Base-by-base conservation (phyloP, 192 early-diverging fungal genomes). In the Linnemannia zychae region DNA sequence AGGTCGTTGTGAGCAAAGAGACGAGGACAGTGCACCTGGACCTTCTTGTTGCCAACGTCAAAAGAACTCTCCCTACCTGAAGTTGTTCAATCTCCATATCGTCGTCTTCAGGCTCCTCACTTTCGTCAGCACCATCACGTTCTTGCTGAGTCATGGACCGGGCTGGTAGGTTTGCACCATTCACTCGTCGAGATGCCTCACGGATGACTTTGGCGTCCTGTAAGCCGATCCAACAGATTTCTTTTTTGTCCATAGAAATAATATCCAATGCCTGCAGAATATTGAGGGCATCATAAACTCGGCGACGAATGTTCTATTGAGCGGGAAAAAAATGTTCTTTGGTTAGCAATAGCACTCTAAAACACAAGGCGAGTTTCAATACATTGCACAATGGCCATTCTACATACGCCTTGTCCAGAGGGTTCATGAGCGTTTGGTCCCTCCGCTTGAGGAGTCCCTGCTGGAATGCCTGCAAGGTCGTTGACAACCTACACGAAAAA, bases 211-310 rank as follows among this genome's bases (percentile, higher is more conserved):
- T 83, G 36, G 89, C 71, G 22, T 87, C 79, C 9, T 91, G 88
- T 22, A 94, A 82, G 3, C 94, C 92, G 33, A 91, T 87, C 93
- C 94, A 94, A 50, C 85, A 85, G 48, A 94, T 94, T 68, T 90
- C 92, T 79, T 92, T 92, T 67, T 89, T 89, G 71, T 92, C 92
- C 88, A 93, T 94, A 16, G 69, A 83, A 67, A 94, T 94, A 37
- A 94, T 93, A 24, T 78, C 89, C 76, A 94, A 89, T 7, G 92
- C 91, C 88, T 91, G 92, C 53, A 93, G 75, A 17, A 94, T 92
- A 71, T 94, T 94, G 48, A 94, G 80, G n/a, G 93, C 93, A 84
- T 94, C 93, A 72, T 94, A 94, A 0, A 94, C 93, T 31, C 93
- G 92, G 44, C 93, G 87, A 24, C 93, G 90, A 71, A 94, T 93